Base-by-base conservation (phyloP, 108 stramenopile species). In the Conticribra weissflogii region DNA sequence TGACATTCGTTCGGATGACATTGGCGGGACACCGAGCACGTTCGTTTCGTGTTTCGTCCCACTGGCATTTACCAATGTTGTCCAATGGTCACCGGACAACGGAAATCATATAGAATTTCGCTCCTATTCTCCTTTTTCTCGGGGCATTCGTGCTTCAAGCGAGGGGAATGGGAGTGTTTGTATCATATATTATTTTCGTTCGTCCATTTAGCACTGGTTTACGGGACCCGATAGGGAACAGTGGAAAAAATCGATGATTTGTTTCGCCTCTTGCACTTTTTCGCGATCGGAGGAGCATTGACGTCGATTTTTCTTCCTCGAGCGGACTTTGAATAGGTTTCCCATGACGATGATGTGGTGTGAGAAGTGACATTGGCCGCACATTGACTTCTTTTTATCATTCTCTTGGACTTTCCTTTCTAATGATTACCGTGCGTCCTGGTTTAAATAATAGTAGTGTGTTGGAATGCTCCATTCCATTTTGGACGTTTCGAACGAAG, bases 291-390 rank as follows among this genome's bases (percentile, higher is more conserved):
- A 12, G 5, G 5, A 12, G 36, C 12, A 9, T 9, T 9, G 5
- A 9, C 36, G 36, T 41, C 12, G 36, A 41, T 41, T 41, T 41
- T 12, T 41, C 12, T 41, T 41, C 12, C 12, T 5, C 5, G 12
- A 41, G 36, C 63, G 76, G 63, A 65, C 68, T 30, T 58, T 78
- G 76, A 87, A 85, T 82, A 87, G 86, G 87, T 88, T 88, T 88
- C 87, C 77, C 87, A 73, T 79, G 81, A 86, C 85, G 85, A 74
- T 71, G 85, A 86, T 88, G 85, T 86, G 83, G 53, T 70, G 85
- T 76, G 87, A 86, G 87, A 88, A 88, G 87, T 88, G 81, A 85
- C 87, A 74, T 79, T 67, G 83, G 71, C 83, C 85, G 73, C 29
- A 88, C 85, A 88, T 19, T 51, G 12, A 3, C 3, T 51, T 4